Evolutionary conservation across 331 rosid species (phyloP), one percentile per base, ranked within the genome.

Genomic region (Ulmus americana): DNA sequence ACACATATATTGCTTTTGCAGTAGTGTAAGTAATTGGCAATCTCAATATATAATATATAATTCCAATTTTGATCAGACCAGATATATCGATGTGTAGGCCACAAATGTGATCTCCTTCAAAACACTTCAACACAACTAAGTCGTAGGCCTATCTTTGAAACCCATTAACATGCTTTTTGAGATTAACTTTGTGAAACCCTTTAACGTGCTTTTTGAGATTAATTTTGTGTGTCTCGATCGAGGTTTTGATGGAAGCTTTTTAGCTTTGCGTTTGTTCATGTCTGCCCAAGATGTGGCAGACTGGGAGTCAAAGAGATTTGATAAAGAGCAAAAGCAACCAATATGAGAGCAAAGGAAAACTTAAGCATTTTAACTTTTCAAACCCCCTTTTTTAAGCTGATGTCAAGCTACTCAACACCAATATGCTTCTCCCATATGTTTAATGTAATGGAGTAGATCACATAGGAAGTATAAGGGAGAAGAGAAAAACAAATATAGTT

Each of bases 301-400:
- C 68, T 63, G 44, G 20, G 7, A 47, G 68, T 63, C 68, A 63
- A 63, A 63, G 44, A 18, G 64, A 38, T 28, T 8, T n/a, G 22
- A 14, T 60, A 44, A 60, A 63, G 55, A 16, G 68, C 54, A 28
- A 63, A 63, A 63, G 54, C 68, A 63, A 63, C 55, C 68, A 63
- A 63, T 63, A 38, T 15, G 35, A 45, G 55, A 43, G 14, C 38
- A 10, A 20, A 11, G 5, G 43, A 22, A 20, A 22, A n/a, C 22
- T 18, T 28, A 63, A 63, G 44, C 55, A 11, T 63, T 63, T 63
- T n/a, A 16, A 63, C 12, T 10, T 63, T 47, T 18, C 13, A 61
- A 63, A 20, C 41, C 10, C 1, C 35, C 16, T 22, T 8, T 44
- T 45, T 62, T 38, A 35, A 28, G 61, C 39, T 56, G 61, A 56